phyloP scores from a whole-genome alignment of 164 flowering plant genomes.

The Berberis vulgaris region DNA sequence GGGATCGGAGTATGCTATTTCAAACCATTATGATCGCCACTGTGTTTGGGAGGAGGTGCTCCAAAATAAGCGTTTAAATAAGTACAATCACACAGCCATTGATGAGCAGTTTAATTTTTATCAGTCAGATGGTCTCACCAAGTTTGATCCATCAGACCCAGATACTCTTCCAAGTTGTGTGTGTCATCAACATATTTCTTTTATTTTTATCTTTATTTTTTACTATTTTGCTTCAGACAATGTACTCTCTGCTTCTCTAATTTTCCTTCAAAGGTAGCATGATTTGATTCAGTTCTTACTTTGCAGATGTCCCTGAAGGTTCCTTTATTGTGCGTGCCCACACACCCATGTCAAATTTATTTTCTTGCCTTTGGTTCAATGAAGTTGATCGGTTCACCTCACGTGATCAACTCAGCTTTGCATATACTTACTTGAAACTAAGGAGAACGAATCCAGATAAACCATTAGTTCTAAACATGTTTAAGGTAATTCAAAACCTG shows the following conservation, averaged over 20 bases:
- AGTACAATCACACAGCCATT: constrained; percentile 85
- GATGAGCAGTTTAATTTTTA: constrained; percentile 87
- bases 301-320: constrained; percentile 94
- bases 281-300: constrained; percentile 6
- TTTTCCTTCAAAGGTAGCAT: neutral
- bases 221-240: neutral
- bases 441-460: constrained; percentile 66
- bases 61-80: constrained; percentile 89
- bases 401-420: constrained; percentile 95
- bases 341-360: constrained; percentile 90
- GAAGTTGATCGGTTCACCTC: constrained; percentile 95
- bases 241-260: neutral
- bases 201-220: neutral
- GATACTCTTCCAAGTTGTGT: constrained; percentile 79
- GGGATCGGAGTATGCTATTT: constrained; percentile 86
- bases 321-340: constrained; percentile 92
- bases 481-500: constrained; percentile 45
- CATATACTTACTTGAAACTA: constrained; percentile 78
- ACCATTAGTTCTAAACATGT: constrained; percentile 72
- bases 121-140: constrained; percentile 86
- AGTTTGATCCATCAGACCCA: constrained; percentile 71
- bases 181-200: constrained; percentile 24
- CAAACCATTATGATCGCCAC: constrained; percentile 95
- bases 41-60: constrained; percentile 99
- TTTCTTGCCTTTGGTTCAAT: constrained; percentile 97